phyloP scores from a whole-genome alignment of 2,329 filamentous ascomycete species.

The Ceratocystis harringtonii region DNA sequence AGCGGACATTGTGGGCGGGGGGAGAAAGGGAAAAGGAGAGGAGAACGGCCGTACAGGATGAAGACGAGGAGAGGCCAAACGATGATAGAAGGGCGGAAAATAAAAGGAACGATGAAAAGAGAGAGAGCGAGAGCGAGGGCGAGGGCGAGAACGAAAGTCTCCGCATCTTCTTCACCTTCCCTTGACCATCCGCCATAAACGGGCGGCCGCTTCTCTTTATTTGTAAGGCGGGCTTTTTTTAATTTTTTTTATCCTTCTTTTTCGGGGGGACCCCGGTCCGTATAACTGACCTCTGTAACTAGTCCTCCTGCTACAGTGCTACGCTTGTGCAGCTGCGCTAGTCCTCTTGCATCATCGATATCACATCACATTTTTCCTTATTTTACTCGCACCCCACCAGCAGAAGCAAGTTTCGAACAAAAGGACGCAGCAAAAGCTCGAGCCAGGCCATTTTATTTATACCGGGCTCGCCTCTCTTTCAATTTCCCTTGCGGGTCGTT shows the following conservation, averaged over 20 bases:
- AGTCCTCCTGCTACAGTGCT: neutral
- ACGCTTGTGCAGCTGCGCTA: neutral
- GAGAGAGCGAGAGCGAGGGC: no score
- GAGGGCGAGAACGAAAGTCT: neutral
- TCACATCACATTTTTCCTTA: neutral
- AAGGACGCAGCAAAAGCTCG: no score
- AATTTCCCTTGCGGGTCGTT: neutral
- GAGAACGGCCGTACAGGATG: neutral
- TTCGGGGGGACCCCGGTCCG: neutral
- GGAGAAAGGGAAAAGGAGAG: neutral
- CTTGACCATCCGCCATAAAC: neutral
- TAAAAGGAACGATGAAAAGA: neutral
- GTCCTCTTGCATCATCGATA: neutral
- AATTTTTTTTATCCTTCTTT: neutral
- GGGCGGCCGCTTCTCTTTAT: neutral
- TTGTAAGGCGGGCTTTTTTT: neutral
- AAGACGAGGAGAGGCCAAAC: neutral
- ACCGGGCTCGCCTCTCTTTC: neutral
- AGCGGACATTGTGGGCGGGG: neutral
- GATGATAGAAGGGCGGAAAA: neutral
- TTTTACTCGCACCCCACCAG: neutral
- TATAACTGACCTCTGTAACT: neutral
- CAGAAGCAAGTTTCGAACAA: no score
- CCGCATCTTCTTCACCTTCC: neutral
- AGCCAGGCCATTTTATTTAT: no score